Evolutionary conservation across 306 rosid species (phyloP), one percentile per base, ranked within the genome.

Genomic region (Cicer pinnatifidum): DNA sequence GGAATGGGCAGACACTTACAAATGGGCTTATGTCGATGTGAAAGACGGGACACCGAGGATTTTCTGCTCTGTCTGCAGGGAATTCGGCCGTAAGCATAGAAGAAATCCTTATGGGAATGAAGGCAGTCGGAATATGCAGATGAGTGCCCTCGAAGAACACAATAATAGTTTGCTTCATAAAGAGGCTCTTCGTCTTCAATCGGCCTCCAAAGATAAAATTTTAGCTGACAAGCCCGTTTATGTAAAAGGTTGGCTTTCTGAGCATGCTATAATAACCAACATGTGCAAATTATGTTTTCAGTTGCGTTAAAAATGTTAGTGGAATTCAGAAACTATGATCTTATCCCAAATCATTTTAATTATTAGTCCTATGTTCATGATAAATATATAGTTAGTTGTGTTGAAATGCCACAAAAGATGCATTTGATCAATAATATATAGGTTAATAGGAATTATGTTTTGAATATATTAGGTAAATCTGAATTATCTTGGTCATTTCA

Each of bases 1-100:
- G 85, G 98, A 91, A 84, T 94, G 98, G 98, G 98, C 98, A 58
- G 98, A 94, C 80, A 94, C 98, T 20, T 94, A 94, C 81, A 94
- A 94, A 80, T 94, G 98, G 98, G 98, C 97, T 74, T 94, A 75
- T 79, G 96, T 94, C 51, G 98, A 94, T 86, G 86, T 89, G 67
- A 94, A 89, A 76, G 98, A 94, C 66, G 98, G 98, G 74, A 89
- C 98, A n/a, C 89, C 96, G 0, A 89, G 98, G 85, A 94, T 94
- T 74, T 94, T 94, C 83, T 94, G 98, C 85, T 94, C 98, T 72
- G 93, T 94, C 59, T 94, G 98, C 84, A 82, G 93, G 82, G 98
- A 94, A 83, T 89, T 91, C 76, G 98, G 98, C 43, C 78, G 98
- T 78, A 94, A 89, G 87, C 98, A 94, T 80, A 83, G 98, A 83